These are phyloP conservation scores for Margaritispora aquatica DNA, from an alignment of 495 filamentous ascomycete genomes.

Conservation along the genomic window DNA sequence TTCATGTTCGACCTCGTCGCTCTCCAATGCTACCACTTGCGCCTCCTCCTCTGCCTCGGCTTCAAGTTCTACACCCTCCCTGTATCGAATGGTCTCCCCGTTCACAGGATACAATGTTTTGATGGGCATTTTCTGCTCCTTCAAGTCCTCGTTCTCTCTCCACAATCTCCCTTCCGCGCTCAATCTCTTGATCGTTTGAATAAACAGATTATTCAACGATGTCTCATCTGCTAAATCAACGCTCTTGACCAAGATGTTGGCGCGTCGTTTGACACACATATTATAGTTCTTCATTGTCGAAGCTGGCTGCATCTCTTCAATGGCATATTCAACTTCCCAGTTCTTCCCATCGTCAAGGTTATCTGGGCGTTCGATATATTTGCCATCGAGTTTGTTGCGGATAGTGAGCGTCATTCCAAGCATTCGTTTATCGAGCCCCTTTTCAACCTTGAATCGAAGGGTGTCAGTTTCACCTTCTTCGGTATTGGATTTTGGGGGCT, in stretches of 20 bases:
- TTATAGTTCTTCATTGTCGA: constrained; percentile 27
- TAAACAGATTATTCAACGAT: constrained; percentile 32
- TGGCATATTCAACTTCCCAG: constrained; percentile 73
- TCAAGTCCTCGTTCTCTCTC: constrained; percentile 20
- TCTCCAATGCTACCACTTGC: constrained; percentile 10
- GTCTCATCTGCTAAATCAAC: constrained; percentile 27
- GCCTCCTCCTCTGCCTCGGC: constrained; percentile 30
- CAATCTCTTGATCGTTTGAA: constrained; percentile 35
- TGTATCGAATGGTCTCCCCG: background rate
- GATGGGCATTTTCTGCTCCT: background rate
- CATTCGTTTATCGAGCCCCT: constrained; percentile 20
- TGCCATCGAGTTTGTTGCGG: constrained; percentile 66
- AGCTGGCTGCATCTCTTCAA: constrained; percentile 46
- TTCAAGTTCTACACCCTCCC: constrained; percentile 33
- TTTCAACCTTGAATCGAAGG: background rate
- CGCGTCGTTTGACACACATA: constrained; percentile 50
- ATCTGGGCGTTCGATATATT: constrained; percentile 52
- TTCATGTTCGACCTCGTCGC: background rate
- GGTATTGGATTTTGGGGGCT: too few species aligned
- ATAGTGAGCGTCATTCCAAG: constrained; percentile 63
- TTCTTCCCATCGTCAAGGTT: constrained; percentile 41
- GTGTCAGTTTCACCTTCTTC: constrained; percentile 1
- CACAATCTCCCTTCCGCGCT: constrained; percentile 41
- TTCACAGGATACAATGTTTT: background rate
- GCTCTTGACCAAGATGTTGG: constrained; percentile 31